Evolutionary conservation across 1,139 yeast species (phyloP), one percentile per base, ranked within the genome.

Genomic region (Suhomyces guaymorum): DNA sequence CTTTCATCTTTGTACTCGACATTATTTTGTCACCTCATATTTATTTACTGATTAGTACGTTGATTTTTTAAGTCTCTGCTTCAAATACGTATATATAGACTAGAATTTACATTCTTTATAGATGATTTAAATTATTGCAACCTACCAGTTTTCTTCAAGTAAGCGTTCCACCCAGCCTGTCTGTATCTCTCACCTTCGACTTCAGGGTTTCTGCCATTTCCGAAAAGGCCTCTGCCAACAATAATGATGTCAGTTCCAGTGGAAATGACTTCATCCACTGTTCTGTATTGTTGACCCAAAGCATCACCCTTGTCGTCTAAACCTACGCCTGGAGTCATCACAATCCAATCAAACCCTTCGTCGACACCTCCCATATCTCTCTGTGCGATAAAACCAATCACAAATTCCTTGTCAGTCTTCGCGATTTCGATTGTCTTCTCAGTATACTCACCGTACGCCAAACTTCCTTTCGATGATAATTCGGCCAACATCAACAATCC

Each of bases 311-410:
- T 92, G 54, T 90, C 97, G 56, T 90, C 98, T 40, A 94, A 73
- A 2, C 97, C 97, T 28, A 94, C 98, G 41, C 99, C 99, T 0
- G 99, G 99, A 1, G 98, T 92, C 90, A 94, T 80, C 38, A 89
- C 78, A 35, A 94, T 65, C 96, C 97, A 94, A 62, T 92, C 98
- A 52, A 84, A 89, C 0, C 89, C 92, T 55, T 82, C 90, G 4
- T 78, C 83, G 33, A 72, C 66, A 11, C 92, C 94, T 20, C 87
- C 89, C 90, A 89, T 86, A 43, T 82, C 81, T 51, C 78, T 74
- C 58, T 90, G 97, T 1, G 98, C 97, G 64, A 94, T 92, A 60
- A 92, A 94, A 0, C 99, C 99, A 62, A 92, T 82, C 14, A 88
- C 96, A 63, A 92, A 94, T 41, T 83, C 90, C 51, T 77, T 80